Evolutionary conservation across 129 eudicot species (phyloP).

Genomic region (Helianthus tuberosus): DNA sequence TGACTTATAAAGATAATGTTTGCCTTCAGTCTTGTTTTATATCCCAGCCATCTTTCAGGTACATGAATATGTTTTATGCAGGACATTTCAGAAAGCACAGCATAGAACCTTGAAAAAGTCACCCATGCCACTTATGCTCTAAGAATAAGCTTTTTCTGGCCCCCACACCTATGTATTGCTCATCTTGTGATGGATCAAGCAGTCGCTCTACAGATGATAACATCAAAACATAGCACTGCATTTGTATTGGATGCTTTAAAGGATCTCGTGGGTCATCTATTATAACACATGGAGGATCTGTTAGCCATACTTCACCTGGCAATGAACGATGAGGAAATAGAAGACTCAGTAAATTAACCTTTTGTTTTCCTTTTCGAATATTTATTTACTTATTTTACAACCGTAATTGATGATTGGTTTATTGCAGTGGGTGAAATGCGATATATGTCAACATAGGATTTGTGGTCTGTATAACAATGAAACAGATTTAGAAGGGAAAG

Average conservation of each 20-base stretch:
- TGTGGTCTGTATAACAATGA: constrained; percentile 70
- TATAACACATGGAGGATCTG: constrained; percentile 34
- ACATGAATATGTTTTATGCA: constrained; percentile 18
- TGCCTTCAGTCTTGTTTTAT: no score
- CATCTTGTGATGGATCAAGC: constrained; percentile 61
- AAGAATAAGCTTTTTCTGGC: constrained; percentile 41
- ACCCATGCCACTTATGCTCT: constrained; percentile 64
- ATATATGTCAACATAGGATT: constrained; percentile 80
- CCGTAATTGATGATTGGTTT: not conserved
- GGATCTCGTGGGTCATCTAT: constrained; percentile 38
- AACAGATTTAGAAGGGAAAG: constrained; percentile 51
- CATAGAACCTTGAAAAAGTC: constrained; percentile 1
- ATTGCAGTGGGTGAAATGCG: constrained; percentile 85
- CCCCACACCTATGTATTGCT: constrained; percentile 62
- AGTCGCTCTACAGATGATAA: constrained; percentile 23
- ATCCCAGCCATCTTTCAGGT: no score
- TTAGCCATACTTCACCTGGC: constrained; percentile 38
- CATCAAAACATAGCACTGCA: constrained; percentile 28
- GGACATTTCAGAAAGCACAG: constrained; percentile 24
- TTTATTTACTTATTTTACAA: not conserved
- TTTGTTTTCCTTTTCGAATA: not conserved
- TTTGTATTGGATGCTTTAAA: constrained; percentile 54
- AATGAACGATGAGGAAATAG: constrained; percentile 37
- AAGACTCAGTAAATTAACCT: constrained; percentile 58
- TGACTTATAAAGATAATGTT: no score